Conservation (phyloP, 192 early-diverging fungal genomes). For the Physocladia obscura region DNA sequence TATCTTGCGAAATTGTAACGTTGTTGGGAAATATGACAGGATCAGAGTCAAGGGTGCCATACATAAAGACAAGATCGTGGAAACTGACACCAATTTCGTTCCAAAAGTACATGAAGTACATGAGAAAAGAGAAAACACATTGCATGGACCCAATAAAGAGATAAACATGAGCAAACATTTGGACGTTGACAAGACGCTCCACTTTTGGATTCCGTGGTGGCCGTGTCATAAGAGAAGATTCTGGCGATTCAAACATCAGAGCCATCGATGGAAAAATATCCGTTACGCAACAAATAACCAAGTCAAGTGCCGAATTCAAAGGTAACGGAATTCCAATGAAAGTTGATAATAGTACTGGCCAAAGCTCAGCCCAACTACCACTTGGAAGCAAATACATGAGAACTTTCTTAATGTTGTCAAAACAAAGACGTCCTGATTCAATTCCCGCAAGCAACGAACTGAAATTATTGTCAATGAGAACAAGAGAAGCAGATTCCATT, state of each 20-base stretch:
- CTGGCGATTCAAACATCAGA: slow-evolving; percentile 76
- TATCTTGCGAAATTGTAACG: neutral
- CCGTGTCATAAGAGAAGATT: slow-evolving; percentile 69
- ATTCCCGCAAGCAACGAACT: slow-evolving; percentile 70
- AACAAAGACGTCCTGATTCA: slow-evolving; percentile 77
- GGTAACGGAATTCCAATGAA: slow-evolving; percentile 74
- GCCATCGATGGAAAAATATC: slow-evolving; percentile 64
- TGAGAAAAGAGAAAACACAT: slow-evolving; percentile 51
- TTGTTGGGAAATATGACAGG: slow-evolving; percentile 7
- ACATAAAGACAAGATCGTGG: slow-evolving; percentile 10
- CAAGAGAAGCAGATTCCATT: slow-evolving; percentile 45
- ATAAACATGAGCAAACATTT: slow-evolving; percentile 75
- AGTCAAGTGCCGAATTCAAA: slow-evolving; percentile 67
- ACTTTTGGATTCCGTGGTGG: slow-evolving; percentile 69
- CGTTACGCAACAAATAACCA: slow-evolving; percentile 47
- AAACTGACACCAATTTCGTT: neutral
- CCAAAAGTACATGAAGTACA: slow-evolving; percentile 38
- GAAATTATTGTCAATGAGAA: slow-evolving; percentile 63
- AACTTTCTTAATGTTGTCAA: slow-evolving; percentile 78
- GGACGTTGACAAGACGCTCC: slow-evolving; percentile 65
- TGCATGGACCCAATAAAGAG: slow-evolving; percentile 73
- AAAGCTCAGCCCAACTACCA: slow-evolving; percentile 70
- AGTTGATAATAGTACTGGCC: slow-evolving; percentile 81
- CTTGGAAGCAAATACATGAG: slow-evolving; percentile 88
- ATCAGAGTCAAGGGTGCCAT: neutral